Percentiles rank a stretch among this genome's conserved stretches.
phyloP scores from a whole-genome alignment of 2,329 filamentous ascomycete genomes.

The Dothideomycetidae sp. region DNA sequence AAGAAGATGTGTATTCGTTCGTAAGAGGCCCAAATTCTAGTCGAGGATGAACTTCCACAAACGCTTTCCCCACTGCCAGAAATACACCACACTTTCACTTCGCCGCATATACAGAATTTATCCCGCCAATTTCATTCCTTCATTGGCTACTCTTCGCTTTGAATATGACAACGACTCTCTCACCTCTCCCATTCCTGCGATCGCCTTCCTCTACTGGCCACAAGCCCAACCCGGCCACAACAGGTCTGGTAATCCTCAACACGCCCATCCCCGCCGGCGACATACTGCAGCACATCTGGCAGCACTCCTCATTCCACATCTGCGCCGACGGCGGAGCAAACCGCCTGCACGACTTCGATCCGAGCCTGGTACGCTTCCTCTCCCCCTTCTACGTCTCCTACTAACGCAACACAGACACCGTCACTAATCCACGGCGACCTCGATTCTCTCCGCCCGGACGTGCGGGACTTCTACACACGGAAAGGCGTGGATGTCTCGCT shows the following conservation, averaged over 20 bases:
- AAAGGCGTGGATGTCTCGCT: slow-evolving; percentile 48
- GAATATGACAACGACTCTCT: no score
- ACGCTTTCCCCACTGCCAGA: no score
- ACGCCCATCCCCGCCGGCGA: slow-evolving; percentile 43
- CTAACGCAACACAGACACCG: slow-evolving; percentile 22
- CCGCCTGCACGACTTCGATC: slow-evolving; percentile 45
- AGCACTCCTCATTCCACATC: slow-evolving; percentile 47
- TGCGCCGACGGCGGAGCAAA: slow-evolving; percentile 92
- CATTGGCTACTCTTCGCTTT: no score
- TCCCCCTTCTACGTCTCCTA: no score
- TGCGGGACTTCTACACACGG: slow-evolving; percentile 51
- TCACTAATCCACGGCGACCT: slow-evolving; percentile 75
- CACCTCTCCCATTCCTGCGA: no score
- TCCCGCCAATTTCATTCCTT: no score
- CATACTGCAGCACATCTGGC: slow-evolving; percentile 34
- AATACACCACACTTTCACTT: no score
- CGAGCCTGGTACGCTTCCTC: neutral
- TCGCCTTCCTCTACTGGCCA: no score
- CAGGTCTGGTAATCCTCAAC: slow-evolving; percentile 45
- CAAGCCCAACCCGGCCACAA: neutral
- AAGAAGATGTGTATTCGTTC: no score
- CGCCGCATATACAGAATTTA: no score
- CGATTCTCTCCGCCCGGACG: slow-evolving; percentile 57
- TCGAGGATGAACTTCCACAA: no score
- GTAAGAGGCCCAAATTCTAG: no score